Conservation (phyloP, 495 filamentous ascomycete genomes). For the Annulohypoxylon stygium region DNA sequence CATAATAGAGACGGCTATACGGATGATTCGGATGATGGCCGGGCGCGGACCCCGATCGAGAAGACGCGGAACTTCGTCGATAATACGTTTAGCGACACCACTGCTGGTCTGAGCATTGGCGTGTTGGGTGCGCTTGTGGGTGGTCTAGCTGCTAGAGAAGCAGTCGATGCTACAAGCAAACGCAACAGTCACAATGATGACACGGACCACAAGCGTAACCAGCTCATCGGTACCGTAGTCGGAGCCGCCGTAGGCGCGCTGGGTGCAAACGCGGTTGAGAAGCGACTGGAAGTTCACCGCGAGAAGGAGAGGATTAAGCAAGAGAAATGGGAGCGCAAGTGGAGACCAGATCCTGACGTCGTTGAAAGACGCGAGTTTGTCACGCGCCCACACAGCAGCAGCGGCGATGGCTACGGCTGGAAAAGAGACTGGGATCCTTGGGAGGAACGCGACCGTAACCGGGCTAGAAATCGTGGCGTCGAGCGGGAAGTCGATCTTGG, state of each 20-base stretch:
- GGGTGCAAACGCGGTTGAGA: slow-evolving; percentile 62
- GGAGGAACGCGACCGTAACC: slow-evolving; percentile 20
- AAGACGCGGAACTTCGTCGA: slow-evolving; percentile 51
- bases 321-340: slow-evolving; percentile 52
- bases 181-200: slow-evolving; percentile 25
- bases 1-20: slow-evolving; percentile 30
- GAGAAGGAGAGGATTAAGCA: slow-evolving; percentile 45
- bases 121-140: slow-evolving; percentile 61
- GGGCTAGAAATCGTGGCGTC: slow-evolving; percentile 32
- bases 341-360: slow-evolving; percentile 34
- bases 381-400: slow-evolving; percentile 33
- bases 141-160: slow-evolving; percentile 59
- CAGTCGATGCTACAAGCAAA: slow-evolving; percentile 48
- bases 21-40: slow-evolving; percentile 38
- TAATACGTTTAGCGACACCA: slow-evolving; percentile 54
- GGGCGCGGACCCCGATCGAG: slow-evolving; percentile 41
- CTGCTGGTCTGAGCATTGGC: slow-evolving; percentile 57
- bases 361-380: slow-evolving; percentile 45
- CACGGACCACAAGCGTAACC: slow-evolving; percentile 44
- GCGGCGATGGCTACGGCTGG: slow-evolving; percentile 27
- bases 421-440: slow-evolving; percentile 36
- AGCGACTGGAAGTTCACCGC: slow-evolving; percentile 52
- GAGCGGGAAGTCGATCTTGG: slow-evolving; percentile 48
- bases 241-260: slow-evolving; percentile 62
- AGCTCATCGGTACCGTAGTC: slow-evolving; percentile 57